Evolutionary conservation across 1,284 basidiomycete genomes (phyloP).

Genomic region (Cryptococcus maquisensis): DNA sequence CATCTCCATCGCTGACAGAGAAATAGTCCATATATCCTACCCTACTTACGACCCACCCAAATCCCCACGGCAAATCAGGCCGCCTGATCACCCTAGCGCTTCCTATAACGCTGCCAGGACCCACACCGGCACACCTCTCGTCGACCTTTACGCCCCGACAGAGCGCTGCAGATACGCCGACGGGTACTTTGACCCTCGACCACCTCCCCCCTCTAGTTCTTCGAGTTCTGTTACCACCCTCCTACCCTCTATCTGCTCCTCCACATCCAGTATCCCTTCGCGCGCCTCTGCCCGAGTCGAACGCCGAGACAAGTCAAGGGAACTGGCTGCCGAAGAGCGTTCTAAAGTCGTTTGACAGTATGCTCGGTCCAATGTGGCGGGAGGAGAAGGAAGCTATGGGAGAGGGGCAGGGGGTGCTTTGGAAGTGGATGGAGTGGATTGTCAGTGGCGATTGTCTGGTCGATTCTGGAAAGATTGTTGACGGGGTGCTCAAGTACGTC

Average conservation of each 20-base stretch:
- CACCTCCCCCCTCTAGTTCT: conserved; percentile 36
- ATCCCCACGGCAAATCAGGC: conserved; percentile 12
- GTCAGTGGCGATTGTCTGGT: conserved; percentile 29
- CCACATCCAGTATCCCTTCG: conserved; percentile 17
- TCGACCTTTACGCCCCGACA: neutral
- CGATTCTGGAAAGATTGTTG: conserved; percentile 15
- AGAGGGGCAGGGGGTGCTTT: conserved; percentile 33
- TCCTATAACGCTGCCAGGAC: conserved; percentile 23
- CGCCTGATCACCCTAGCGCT: conserved; percentile 20
- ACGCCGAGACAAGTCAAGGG: conserved; percentile 2
- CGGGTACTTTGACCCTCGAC: conserved; percentile 11
- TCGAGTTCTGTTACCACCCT: conserved; percentile 20
- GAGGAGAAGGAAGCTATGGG: conserved; percentile 21
- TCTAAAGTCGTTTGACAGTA: conserved; percentile 8
- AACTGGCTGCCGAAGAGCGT: conserved; percentile 21
- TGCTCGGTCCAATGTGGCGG: conserved; percentile 13
- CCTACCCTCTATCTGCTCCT: conserved; percentile 25
- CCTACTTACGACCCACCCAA: conserved; percentile 14
- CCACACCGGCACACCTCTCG: conserved; percentile 3
- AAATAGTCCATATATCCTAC: conserved; percentile 38
- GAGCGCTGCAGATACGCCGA: conserved; percentile 6
- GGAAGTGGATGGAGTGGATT: conserved; percentile 47
- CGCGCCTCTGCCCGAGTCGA: conserved; percentile 11
- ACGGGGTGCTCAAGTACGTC: conserved; percentile 16
- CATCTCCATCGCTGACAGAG: neutral